Conservation (phyloP, 345 rosid genomes). For the Hirschfeldia incana region DNA sequence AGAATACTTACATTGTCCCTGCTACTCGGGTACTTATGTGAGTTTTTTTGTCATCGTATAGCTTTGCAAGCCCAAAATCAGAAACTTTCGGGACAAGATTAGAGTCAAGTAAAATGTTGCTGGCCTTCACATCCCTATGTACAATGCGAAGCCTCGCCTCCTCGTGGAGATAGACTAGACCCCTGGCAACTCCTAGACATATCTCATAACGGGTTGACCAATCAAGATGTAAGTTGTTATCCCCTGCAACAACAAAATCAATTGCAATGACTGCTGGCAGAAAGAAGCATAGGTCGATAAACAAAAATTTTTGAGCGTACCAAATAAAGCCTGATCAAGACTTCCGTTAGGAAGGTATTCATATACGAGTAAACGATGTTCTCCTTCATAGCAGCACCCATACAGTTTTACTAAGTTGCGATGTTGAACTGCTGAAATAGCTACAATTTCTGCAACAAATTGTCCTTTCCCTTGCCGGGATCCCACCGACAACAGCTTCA, state of each 20-base stretch:
- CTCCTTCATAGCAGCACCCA: constrained; percentile 43
- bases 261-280: neutral
- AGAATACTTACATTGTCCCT: constrained; percentile 43
- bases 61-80: constrained; percentile 50
- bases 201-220: constrained; percentile 59
- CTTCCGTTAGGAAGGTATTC: constrained; percentile 62
- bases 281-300: neutral
- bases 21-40: constrained; percentile 51
- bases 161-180: constrained; percentile 60
- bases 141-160: constrained; percentile 62
- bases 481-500: constrained; percentile 59
- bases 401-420: constrained; percentile 45
- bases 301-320: neutral
- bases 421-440: constrained; percentile 39
- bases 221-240: constrained; percentile 42
- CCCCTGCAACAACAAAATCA: constrained; percentile 39
- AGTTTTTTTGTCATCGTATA: constrained; percentile 46
- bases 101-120: constrained; percentile 59
- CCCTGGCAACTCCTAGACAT: constrained; percentile 60
- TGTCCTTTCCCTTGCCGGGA: constrained; percentile 75
- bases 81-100: constrained; percentile 45
- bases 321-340: constrained; percentile 47
- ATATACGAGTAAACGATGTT: constrained; percentile 51
- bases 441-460: constrained; percentile 65
- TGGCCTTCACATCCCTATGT: constrained; percentile 66